Base-by-base conservation (phyloP, 2,329 filamentous ascomycete genomes). In the Apiospora saccharicola region DNA sequence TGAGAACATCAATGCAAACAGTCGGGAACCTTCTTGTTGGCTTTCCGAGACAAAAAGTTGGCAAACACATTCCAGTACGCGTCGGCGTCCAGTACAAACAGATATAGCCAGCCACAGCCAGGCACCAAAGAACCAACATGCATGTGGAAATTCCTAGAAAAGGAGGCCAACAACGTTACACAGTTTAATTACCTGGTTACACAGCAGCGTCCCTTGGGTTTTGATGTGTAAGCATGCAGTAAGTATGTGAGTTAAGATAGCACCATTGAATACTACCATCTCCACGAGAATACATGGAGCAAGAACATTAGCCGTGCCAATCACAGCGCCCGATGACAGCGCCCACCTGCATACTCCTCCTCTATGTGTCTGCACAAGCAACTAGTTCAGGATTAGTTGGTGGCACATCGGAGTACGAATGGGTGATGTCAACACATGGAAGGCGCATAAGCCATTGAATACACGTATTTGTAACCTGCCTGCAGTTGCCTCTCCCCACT, bases 351-450 rank as follows among this genome's bases (percentile, higher is more conserved):
- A 51, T 51, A 26, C 34, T 41, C 57, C 34, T 24, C 34, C n/a
- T 41, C 8, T 41, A 24, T 51, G 12, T 41, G 10, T 64, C 57
- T 64, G 57, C 57, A 64, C 2, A 30, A 14, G 12, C 10, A 30
- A n/a, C 57, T 64, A 34, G 57, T 64, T 64, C 57, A 64, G 57
- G 57, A 64, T 34, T 64, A 64, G 57, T 22, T 41, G 34, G 34
- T 41, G 34, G 41, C 57, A 41, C 34, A 64, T n/a, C 12, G 57
- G 34, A 41, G 34, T 37, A 41, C 22, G 10, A 41, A 64, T 34
- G 19, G 19, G 57, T 64, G 57, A 64, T n/a, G 34, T 4, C 53
- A 61, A 37, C 19, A 37, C 7, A 34, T 19, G 19, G 30, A 37
- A n/a, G 16, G 53, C 7, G 30, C 26, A n/a, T 3, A 61, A 37